Percentiles rank a stretch among this genome's conserved stretches.
Evolutionary conservation across 2,329 filamentous ascomycete genomes (phyloP).

Genomic region (Colletotrichum sp.): DNA sequence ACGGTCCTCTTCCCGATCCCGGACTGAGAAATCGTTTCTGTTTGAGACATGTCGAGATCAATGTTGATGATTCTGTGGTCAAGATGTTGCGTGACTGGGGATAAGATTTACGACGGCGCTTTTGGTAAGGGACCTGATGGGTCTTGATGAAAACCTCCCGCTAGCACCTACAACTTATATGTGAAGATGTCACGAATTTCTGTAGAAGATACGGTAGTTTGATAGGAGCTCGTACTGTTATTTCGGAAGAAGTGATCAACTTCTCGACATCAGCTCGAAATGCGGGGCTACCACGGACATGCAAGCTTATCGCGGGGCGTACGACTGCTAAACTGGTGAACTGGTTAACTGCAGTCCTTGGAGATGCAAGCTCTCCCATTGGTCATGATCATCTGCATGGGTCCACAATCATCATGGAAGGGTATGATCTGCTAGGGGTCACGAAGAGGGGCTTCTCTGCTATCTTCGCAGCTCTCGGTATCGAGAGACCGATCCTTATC

Average conservation of each 20-base stretch:
- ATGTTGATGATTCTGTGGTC: rapidly evolving
- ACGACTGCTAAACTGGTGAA: conserved; percentile 13
- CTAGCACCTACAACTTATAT: rapidly evolving
- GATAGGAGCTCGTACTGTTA: neutral
- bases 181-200: neutral
- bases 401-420: neutral
- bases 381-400: neutral
- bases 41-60: conserved; percentile 12
- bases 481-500: neutral
- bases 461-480: neutral
- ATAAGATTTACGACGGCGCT: neutral
- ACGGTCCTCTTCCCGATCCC: conserved; percentile 11
- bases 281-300: neutral
- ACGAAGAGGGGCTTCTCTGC: neutral
- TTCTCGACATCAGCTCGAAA: neutral
- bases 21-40: neutral
- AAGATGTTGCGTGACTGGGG: neutral
- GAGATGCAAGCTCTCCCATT: neutral
- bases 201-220: neutral
- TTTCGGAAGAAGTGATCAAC: neutral
- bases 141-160: neutral
- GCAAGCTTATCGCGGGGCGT: neutral
- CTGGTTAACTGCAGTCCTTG: conserved; percentile 3
- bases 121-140: neutral
- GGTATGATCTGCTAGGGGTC: neutral